A percentile compares a stretch with the other conserved stretches of the same genome.
phyloP scores from a whole-genome alignment of 2,329 filamentous ascomycete species.

The Paradendryphiella salina region DNA sequence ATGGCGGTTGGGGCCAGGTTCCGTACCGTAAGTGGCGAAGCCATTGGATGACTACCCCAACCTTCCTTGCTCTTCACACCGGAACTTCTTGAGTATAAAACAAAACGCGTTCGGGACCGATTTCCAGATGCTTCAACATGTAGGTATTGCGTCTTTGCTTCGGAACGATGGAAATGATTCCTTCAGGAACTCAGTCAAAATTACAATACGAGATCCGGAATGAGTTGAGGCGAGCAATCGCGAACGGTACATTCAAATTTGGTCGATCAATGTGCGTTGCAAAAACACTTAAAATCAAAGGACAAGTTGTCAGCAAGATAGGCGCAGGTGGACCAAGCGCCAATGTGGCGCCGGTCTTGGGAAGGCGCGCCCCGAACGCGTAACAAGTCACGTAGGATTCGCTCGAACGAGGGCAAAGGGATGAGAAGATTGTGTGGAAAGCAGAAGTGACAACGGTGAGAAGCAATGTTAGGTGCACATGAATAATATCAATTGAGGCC shows the following conservation, averaged over 20 bases:
- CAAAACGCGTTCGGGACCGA: background rate
- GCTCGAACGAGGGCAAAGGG: background rate
- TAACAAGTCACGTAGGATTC: background rate
- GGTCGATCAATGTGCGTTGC: background rate
- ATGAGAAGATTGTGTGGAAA: background rate
- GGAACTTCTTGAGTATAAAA: background rate
- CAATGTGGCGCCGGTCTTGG: conserved; percentile 10
- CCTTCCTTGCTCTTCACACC: background rate
- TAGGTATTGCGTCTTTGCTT: background rate
- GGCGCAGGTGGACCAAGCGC: conserved; percentile 9
- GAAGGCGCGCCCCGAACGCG: conserved; percentile 10
- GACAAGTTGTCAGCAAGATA: conserved; percentile 6
- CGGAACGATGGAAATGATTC: background rate
- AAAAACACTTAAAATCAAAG: background rate
- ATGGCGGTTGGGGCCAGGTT: conserved; percentile 78
- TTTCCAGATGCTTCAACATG: background rate
- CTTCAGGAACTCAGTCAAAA: background rate
- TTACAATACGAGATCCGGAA: background rate
- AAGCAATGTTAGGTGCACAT: background rate
- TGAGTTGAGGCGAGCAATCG: background rate
- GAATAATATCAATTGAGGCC: conserved; percentile 13
- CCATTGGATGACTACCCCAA: conserved; percentile 19
- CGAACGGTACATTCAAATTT: background rate
- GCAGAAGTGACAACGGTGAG: background rate
- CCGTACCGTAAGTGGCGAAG: conserved; percentile 69